Evolutionary conservation across 768 basidiomycete species (phyloP).

Genomic region (Macrolepiota albuminosa): DNA sequence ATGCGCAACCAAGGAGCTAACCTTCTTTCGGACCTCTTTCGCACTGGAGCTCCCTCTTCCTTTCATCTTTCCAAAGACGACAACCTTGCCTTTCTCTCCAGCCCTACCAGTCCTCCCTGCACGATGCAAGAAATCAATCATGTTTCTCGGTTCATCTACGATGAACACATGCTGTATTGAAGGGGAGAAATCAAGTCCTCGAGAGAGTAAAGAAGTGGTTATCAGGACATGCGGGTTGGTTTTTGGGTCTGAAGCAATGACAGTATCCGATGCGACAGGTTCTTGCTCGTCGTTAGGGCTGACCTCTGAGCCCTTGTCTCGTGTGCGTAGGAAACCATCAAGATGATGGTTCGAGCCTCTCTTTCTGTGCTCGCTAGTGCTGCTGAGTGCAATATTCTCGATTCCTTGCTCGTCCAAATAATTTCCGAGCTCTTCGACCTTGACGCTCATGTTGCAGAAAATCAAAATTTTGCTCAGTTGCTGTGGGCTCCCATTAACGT

Average conservation of each 20-base stretch:
- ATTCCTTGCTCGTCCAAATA: conserved; percentile 61
- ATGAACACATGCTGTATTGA: conserved; percentile 79
- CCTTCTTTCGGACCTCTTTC: conserved; percentile 46
- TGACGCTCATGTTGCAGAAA: conserved; percentile 76
- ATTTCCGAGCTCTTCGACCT: conserved; percentile 56
- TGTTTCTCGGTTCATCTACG: conserved; percentile 83
- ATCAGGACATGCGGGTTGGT: conserved; percentile 64
- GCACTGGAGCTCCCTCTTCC: conserved; percentile 56
- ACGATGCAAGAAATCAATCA: conserved; percentile 89
- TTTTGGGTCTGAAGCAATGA: conserved; percentile 23
- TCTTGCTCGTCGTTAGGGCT: conserved; percentile 1
- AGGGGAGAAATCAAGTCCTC: conserved; percentile 85
- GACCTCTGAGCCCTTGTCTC: conserved; percentile 1
- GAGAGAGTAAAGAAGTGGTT: conserved; percentile 86
- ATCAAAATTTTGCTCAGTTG: conserved; percentile 66
- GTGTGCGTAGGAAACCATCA: conserved; percentile 60
- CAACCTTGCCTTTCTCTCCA: conserved; percentile 63
- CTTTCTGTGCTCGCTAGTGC: conserved; percentile 50
- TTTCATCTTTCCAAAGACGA: conserved; percentile 68
- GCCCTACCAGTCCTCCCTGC: conserved; percentile 83
- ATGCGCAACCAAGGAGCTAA: conserved; percentile 34
- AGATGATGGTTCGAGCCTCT: conserved; percentile 74
- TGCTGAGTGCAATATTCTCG: conserved; percentile 61
- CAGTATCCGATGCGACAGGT: neutral
- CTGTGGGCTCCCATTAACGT: conserved; percentile 15